Evolutionary conservation across 805 yeast species (phyloP).

Genomic region (Candida sakaeoensis): DNA sequence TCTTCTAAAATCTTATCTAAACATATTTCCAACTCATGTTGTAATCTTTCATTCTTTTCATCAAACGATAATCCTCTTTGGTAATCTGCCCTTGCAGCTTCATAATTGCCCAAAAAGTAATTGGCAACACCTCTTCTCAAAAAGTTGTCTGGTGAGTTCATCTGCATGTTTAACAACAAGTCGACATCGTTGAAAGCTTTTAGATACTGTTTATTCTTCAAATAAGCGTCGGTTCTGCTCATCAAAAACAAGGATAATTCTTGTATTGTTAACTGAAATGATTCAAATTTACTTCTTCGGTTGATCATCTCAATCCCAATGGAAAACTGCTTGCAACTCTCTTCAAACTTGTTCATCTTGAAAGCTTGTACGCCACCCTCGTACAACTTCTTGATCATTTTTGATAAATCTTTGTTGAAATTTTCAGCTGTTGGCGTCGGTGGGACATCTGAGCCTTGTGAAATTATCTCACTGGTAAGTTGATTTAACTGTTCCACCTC

Average conservation of each 20-base stretch:
- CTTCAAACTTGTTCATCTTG: conserved; percentile 51
- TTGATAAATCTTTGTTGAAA: conserved; percentile 52
- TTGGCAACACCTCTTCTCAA: conserved; percentile 67
- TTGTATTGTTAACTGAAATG: conserved; percentile 67
- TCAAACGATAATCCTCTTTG: conserved; percentile 72
- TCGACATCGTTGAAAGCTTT: conserved; percentile 71
- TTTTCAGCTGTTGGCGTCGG: conserved; percentile 51
- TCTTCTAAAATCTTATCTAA: conserved; percentile 49
- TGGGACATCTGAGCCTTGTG: conserved; percentile 47
- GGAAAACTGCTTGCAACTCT: conserved; percentile 60
- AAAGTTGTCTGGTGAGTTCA: conserved; percentile 64
- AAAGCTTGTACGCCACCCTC: conserved; percentile 60
- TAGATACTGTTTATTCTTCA: conserved; percentile 50
- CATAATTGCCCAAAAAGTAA: conserved; percentile 57
- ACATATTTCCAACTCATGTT: conserved; percentile 45
- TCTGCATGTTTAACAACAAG: conserved; percentile 54
- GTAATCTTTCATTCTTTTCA: conserved; percentile 48
- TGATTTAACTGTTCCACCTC: conserved; percentile 44
- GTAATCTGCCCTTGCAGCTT: conserved; percentile 59
- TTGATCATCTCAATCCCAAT: conserved; percentile 66
- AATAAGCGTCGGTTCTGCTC: conserved; percentile 67
- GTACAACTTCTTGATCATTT: conserved; percentile 61
- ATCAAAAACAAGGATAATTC: conserved; percentile 64
- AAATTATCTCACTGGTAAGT: conserved; percentile 35
- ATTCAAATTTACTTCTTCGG: conserved; percentile 69